phyloP scores from a whole-genome alignment of 2,329 filamentous ascomycete genomes.

The Capronia coronata region DNA sequence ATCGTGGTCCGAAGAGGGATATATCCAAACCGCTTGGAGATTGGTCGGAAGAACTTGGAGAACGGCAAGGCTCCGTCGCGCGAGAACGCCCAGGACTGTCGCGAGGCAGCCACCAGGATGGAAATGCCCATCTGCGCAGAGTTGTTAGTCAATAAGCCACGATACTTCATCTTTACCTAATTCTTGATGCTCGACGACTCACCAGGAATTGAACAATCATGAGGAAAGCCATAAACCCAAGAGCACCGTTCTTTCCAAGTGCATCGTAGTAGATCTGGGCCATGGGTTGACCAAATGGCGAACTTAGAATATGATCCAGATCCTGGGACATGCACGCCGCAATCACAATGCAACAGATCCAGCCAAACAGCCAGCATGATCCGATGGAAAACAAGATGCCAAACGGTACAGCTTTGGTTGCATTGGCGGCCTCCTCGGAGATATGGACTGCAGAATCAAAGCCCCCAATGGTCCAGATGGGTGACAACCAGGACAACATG shows the following conservation, averaged over 20 bases:
- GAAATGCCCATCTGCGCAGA: conserved; percentile 19
- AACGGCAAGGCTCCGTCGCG: conserved; percentile 58
- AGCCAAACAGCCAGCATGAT: conserved; percentile 52
- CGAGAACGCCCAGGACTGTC: conserved; percentile 59
- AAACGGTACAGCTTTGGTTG: conserved; percentile 53
- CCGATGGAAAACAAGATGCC: conserved; percentile 55
- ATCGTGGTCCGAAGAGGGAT: conserved; percentile 54
- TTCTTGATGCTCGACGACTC: conserved; percentile 33
- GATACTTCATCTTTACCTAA: no score
- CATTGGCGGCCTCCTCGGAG: conserved; percentile 56
- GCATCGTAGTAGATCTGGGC: conserved; percentile 36
- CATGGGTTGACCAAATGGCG: conserved; percentile 54
- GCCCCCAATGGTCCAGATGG: conserved; percentile 55
- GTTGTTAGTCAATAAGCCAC: background rate
- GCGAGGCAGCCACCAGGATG: conserved; percentile 50
- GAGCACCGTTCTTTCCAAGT: conserved; percentile 41
- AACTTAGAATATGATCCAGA: conserved; percentile 44
- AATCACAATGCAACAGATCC: conserved; percentile 52
- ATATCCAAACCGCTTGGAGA: conserved; percentile 50
- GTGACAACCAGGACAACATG: conserved; percentile 55
- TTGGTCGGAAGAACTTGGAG: conserved; percentile 51
- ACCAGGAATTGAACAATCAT: conserved; percentile 59
- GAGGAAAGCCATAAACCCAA: conserved; percentile 54
- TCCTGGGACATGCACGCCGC: conserved; percentile 52
- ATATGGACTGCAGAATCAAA: conserved; percentile 52